These are phyloP conservation scores for Williopsis jadinii DNA, from an alignment of 1,139 yeast genomes.

Conservation along the genomic window DNA sequence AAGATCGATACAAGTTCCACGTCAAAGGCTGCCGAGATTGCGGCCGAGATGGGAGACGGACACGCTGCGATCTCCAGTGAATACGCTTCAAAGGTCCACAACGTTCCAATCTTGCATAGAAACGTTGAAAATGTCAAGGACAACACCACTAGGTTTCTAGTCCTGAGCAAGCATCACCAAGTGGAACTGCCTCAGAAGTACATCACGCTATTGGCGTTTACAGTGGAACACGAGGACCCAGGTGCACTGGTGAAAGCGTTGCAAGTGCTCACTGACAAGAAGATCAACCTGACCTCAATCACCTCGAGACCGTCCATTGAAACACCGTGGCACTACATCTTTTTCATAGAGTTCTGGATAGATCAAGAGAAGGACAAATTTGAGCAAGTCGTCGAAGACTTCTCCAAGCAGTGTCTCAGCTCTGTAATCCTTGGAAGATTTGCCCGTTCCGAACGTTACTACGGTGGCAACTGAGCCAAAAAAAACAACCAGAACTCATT, in stretches of 20 bases:
- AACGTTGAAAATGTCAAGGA: constrained; percentile 64
- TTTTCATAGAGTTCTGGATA: constrained; percentile 60
- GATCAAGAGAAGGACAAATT: constrained; percentile 18
- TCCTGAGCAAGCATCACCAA: constrained; percentile 32
- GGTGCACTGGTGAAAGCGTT: constrained; percentile 73
- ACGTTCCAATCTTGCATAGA: constrained; percentile 46
- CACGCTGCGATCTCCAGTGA: constrained; percentile 53
- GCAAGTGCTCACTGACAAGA: constrained; percentile 45
- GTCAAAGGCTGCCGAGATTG: constrained; percentile 72
- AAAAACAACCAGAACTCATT: too few relatives aligned
- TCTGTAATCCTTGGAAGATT: constrained; percentile 34
- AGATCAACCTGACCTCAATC: constrained; percentile 65
- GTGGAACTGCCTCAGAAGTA: constrained; percentile 11
- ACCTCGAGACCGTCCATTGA: constrained; percentile 64
- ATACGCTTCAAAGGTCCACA: constrained; percentile 59
- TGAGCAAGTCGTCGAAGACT: constrained; percentile 19
- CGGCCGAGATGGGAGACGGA: constrained; percentile 31
- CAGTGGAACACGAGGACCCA: constrained; percentile 59
- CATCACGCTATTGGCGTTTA: constrained; percentile 57
- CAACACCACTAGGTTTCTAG: constrained; percentile 81
- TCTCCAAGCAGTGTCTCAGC: constrained; percentile 23
- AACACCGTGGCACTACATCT: constrained; percentile 76
- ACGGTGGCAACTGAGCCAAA: constrained; percentile 12
- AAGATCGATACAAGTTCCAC: constrained; percentile 71
- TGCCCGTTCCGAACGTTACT: constrained; percentile 30